Evolutionary conservation across 1,284 basidiomycete genomes (phyloP), one percentile per base, ranked within the genome.

Genomic region (Grifola frondosa): DNA sequence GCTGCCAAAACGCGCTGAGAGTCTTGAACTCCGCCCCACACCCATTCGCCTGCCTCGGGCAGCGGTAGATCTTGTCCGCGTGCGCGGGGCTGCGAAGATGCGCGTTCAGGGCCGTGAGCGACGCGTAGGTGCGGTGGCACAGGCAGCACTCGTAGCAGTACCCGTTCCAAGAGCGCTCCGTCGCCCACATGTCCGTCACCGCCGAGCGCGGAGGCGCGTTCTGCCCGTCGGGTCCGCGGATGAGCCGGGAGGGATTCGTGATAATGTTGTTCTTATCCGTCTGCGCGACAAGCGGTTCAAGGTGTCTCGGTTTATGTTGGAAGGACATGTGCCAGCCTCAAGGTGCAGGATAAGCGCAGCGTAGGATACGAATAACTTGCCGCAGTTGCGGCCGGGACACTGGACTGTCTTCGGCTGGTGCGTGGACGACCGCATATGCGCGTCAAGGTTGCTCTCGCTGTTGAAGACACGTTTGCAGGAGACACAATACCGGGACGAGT

Each of bases 121-220:
- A 24, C 15, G 20, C 10, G 42, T 43, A 54, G 28, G 30, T 32
- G 32, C 33, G 31, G 36, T 54, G 49, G 34, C 52, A 53, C 37
- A 71, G 51, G 46, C 67, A 62, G 54, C 69, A 72, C 49, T 69
- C 68, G 56, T 63, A 71, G 10, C 51, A 52, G 6, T 12, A 0
- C 5, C 65, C 66, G 43, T 70, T 68, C 60, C 61, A 70, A 7
- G 64, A 58, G 15, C 44, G 56, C 16, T 59, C 50, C 8, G 66
- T 67, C 23, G 65, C 65, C 48, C 49, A 57, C 17, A 22, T 32
- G 31, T 31, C 38, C 9, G 42, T 37, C 6, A 45, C 42, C 3
- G 12, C 23, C 37, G 37, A 9, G 26, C 26, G 26, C 16, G 46
- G 30, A 9, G 34, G 32, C 5, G 34, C 24, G 11, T 30, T 21